Evolutionary conservation across 768 basidiomycete genomes (phyloP).

Genomic region (Xerocomus brunneocitrinus): DNA sequence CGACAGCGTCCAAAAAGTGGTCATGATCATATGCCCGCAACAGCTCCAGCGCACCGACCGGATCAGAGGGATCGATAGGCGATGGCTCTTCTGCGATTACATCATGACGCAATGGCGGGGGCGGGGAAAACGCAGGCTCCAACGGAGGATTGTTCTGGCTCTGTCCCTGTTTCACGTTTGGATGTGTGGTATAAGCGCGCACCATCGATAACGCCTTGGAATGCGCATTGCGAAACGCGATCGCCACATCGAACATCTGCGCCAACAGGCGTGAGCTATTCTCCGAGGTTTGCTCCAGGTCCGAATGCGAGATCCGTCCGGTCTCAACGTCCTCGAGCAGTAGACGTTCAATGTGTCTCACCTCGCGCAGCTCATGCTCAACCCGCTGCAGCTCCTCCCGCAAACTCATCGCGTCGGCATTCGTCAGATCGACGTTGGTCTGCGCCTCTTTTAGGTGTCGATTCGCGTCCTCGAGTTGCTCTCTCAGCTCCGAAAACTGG

Average conservation of each 20-base stretch:
- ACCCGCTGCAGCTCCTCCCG: constrained; percentile 71
- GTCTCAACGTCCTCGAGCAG: constrained; percentile 70
- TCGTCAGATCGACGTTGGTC: constrained; percentile 57
- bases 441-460: constrained; percentile 60
- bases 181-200: constrained; percentile 52
- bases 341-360: constrained; percentile 59
- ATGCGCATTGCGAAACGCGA: constrained; percentile 73
- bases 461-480: constrained; percentile 54
- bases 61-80: constrained; percentile 76
- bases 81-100: constrained; percentile 57
- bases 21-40: constrained; percentile 79
- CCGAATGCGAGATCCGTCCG: constrained; percentile 63
- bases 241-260: constrained; percentile 76
- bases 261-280: constrained; percentile 66
- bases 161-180: constrained; percentile 45
- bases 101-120: constrained; percentile 41
- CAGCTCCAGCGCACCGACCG: constrained; percentile 60
- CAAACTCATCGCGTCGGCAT: constrained; percentile 63
- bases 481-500: constrained; percentile 71
- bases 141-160: constrained; percentile 31
- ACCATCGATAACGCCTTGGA: constrained; percentile 63
- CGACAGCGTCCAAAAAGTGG: constrained; percentile 76
- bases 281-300: constrained; percentile 64
- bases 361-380: constrained; percentile 66
- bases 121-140: constrained; percentile 47